Percentiles rank a stretch among this genome's conserved stretches.
These are phyloP conservation scores for Theileria parva DNA, from an alignment of 169 alveolate species.

Conservation along the genomic window DNA sequence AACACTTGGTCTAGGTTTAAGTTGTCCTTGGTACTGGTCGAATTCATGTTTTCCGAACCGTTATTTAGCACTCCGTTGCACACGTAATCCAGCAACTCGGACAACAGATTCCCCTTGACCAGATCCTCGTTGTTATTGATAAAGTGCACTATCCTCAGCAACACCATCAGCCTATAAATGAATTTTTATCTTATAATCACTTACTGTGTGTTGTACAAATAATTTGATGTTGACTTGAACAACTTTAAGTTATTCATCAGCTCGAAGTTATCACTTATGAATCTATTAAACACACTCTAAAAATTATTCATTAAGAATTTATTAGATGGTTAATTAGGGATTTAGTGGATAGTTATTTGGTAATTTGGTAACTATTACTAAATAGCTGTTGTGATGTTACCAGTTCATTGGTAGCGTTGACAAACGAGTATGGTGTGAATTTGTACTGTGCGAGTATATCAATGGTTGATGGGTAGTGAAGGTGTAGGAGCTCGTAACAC, in stretches of 20 bases:
- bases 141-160: conserved; percentile 16
- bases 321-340: background rate
- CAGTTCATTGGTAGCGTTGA: background rate
- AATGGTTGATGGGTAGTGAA: conserved; percentile 11
- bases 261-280: background rate
- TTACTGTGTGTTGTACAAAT: conserved; percentile 9
- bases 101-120: background rate
- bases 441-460: conserved; percentile 10
- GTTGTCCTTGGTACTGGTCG: background rate
- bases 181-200: background rate
- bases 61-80: background rate
- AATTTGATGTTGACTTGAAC: conserved; percentile 1
- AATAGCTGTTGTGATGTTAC: background rate
- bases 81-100: conserved; percentile 10
- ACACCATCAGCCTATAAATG: background rate
- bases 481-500: conserved; percentile 10
- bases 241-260: background rate
- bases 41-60: background rate
- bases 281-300: background rate
- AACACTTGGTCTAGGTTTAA: background rate
- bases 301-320: too few relatives aligned
- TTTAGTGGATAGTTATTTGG: background rate
- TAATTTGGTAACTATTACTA: background rate
- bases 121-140: conserved; percentile 1
- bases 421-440: background rate